These are phyloP conservation scores for Phyllosticta ampelicida DNA, from an alignment of 2,329 filamentous ascomycete species.

Conservation along the genomic window DNA sequence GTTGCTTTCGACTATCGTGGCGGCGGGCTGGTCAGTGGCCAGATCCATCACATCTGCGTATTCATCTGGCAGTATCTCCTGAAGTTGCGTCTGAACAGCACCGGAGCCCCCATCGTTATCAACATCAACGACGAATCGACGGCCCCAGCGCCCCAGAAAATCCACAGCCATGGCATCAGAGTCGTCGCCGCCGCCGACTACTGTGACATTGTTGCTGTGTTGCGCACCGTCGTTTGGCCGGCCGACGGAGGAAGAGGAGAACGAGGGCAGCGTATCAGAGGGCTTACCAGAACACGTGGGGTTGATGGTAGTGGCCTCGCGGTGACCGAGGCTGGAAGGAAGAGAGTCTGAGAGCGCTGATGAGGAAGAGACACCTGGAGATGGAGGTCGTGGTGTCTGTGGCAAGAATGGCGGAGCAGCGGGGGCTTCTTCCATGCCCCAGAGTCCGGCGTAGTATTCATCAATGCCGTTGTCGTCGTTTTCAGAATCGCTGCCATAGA, in stretches of 20 bases:
- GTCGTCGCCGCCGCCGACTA: neutral
- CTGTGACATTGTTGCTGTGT: neutral
- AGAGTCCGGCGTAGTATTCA: neutral
- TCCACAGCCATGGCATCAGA: neutral
- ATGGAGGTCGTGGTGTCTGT: no score
- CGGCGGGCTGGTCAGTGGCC: no score
- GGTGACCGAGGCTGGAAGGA: neutral
- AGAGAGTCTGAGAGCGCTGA: neutral
- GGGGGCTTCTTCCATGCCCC: neutral
- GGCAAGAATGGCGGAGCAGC: neutral
- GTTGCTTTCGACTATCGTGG: no score
- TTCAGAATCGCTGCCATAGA: neutral
- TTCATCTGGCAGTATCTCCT: no score
- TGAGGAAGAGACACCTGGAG: no score
- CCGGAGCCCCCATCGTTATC: no score
- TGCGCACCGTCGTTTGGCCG: neutral
- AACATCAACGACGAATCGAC: no score
- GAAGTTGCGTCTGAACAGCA: no score
- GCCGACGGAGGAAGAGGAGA: neutral
- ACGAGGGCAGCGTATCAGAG: neutral
- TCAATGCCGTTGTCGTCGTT: neutral
- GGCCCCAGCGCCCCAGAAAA: no score
- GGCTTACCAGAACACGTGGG: neutral
- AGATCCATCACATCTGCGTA: no score
- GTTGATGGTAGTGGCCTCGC: neutral